phyloP scores from a whole-genome alignment of 148 eudicot species.

The Hydrangea macrophylla region DNA sequence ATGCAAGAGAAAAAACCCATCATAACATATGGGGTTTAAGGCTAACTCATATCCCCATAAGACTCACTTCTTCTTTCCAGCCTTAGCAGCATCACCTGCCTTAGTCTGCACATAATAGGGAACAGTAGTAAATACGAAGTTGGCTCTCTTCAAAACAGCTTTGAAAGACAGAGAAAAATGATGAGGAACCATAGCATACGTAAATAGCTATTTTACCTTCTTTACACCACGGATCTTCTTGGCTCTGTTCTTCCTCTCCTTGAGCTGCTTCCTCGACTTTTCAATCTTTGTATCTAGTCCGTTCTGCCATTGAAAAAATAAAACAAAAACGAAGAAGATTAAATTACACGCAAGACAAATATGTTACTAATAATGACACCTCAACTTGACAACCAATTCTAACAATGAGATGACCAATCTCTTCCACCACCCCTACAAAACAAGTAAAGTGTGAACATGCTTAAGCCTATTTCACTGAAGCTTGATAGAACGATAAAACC shows the following conservation, averaged over 20 bases:
- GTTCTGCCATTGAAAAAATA: conserved; percentile 13
- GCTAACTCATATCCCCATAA: not conserved
- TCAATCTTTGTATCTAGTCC: conserved; percentile 33
- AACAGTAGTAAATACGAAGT: not conserved
- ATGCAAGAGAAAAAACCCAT: not conserved
- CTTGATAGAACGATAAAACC: too few species aligned
- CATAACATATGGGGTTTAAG: not conserved
- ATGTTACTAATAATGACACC: not conserved
- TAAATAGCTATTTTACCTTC: conserved; percentile 7
- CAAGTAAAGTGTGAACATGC: too few species aligned
- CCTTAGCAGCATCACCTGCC: conserved; percentile 36
- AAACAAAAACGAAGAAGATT: too few species aligned
- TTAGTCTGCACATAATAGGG: conserved; percentile 20
- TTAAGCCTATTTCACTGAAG: too few species aligned
- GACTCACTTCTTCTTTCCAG: conserved; percentile 33
- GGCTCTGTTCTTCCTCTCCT: conserved; percentile 33
- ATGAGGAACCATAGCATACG: not conserved
- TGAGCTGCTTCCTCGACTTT: conserved; percentile 32
- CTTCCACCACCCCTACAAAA: not conserved
- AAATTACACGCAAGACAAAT: too few species aligned
- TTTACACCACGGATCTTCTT: conserved; percentile 36
- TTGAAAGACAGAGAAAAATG: not conserved
- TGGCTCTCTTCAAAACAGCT: not conserved
- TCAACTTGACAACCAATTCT: not conserved
- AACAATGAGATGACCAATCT: not conserved